These are phyloP conservation scores for Neurospora crassa DNA, from an alignment of 2,329 filamentous ascomycete species.

Conservation along the genomic window DNA sequence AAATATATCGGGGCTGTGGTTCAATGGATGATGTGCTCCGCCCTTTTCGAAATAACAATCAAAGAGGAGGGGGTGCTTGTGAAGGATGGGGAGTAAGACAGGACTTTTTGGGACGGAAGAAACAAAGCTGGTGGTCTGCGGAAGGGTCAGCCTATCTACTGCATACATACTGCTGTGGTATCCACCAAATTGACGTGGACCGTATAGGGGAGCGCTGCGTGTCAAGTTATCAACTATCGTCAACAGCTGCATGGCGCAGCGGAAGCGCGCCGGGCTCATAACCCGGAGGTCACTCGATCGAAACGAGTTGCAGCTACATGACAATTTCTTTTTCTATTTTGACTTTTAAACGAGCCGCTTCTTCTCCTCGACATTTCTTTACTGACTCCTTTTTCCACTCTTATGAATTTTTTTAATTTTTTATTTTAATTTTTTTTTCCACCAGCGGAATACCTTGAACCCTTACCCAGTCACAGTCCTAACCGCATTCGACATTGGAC, in stretches of 20 bases:
- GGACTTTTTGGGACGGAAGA: neutral
- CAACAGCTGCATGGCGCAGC: conserved; percentile 3
- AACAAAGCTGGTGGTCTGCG: neutral
- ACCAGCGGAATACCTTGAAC: neutral
- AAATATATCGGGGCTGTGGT: neutral
- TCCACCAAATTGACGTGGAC: neutral
- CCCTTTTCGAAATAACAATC: no score
- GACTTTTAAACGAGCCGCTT: neutral
- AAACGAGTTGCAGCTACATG: neutral
- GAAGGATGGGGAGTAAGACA: neutral
- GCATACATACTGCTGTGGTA: neutral
- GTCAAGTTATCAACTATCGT: neutral
- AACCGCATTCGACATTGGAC: conserved; percentile 1
- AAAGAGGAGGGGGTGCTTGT: neutral
- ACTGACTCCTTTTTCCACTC: neutral
- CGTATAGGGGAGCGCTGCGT: neutral
- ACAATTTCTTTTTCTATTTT: neutral
- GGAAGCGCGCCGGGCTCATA: conserved; percentile 6
- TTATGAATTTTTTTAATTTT: no score
- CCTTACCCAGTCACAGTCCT: neutral
- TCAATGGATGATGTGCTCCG: no score
- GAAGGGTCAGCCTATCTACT: neutral
- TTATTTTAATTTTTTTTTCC: no score
- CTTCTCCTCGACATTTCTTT: neutral
- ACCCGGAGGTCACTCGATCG: conserved; percentile 6